These are phyloP conservation scores for Xylaria sp. DNA, from an alignment of 2,329 filamentous ascomycete genomes.

Conservation along the genomic window DNA sequence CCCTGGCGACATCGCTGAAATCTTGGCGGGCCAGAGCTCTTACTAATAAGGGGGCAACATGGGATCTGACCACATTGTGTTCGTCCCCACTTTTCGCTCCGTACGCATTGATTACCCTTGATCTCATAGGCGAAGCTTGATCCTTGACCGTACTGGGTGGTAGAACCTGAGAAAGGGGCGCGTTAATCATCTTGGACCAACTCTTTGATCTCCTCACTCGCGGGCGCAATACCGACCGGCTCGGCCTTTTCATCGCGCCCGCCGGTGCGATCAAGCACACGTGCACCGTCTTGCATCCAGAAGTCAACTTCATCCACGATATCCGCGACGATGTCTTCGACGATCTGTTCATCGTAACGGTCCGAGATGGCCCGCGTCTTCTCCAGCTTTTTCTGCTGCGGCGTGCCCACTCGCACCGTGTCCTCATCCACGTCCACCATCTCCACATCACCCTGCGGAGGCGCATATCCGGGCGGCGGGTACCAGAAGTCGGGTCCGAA, in stretches of 20 bases:
- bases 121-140: not conserved
- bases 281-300: constrained; percentile 76
- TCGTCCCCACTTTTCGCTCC: not conserved
- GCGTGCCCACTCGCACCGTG: constrained; percentile 36
- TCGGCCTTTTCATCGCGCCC: constrained; percentile 59
- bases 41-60: not conserved
- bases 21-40: not conserved
- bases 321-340: constrained; percentile 92
- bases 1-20: not conserved
- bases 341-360: constrained; percentile 91
- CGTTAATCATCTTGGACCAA: constrained; percentile 70
- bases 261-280: constrained; percentile 58
- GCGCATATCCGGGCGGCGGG: constrained; percentile 66
- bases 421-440: constrained; percentile 56
- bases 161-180: not conserved
- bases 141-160: not conserved
- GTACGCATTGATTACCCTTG: not conserved
- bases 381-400: constrained; percentile 39
- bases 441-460: constrained; percentile 58
- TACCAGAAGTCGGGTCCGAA: constrained; percentile 95
- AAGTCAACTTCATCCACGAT: constrained; percentile 95
- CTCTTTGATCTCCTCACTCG: constrained; percentile 71
- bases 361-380: constrained; percentile 73
- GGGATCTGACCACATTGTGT: not conserved
- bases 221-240: constrained; percentile 56